phyloP scores from a whole-genome alignment of 108 stramenopile species.

The Discostella pseudostelligera region DNA sequence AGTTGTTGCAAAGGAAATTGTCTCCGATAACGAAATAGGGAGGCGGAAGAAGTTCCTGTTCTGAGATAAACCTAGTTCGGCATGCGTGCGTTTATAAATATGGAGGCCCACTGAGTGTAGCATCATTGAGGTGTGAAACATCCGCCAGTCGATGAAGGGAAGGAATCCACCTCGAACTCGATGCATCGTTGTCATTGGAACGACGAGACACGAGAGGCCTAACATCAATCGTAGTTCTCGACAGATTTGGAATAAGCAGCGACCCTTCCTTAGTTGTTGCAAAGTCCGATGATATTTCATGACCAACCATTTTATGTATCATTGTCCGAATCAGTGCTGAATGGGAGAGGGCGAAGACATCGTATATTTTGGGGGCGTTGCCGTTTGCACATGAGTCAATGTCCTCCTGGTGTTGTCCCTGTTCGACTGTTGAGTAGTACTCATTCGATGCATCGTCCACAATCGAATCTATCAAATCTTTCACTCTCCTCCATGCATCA shows the following conservation, averaged over 20 bases:
- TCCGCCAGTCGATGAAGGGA: slow-evolving; percentile 32
- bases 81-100: slow-evolving; percentile 13
- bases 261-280: slow-evolving; percentile 34
- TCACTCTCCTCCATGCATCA: slow-evolving; percentile 52
- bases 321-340: slow-evolving; percentile 52
- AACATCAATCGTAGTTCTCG: slow-evolving; percentile 40
- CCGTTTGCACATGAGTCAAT: slow-evolving; percentile 7
- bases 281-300: slow-evolving; percentile 30
- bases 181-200: neutral
- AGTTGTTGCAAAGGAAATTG: slow-evolving; percentile 23
- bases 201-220: slow-evolving; percentile 9
- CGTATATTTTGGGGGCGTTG: slow-evolving; percentile 19
- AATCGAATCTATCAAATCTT: slow-evolving; percentile 44
- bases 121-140: slow-evolving; percentile 34
- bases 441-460: slow-evolving; percentile 36
- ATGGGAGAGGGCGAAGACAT: slow-evolving; percentile 60
- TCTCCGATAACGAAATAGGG: slow-evolving; percentile 8
- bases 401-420: neutral
- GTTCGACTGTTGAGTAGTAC: slow-evolving; percentile 12
- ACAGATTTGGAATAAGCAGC: slow-evolving; percentile 41
- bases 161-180: slow-evolving; percentile 15
- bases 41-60: slow-evolving; percentile 5
- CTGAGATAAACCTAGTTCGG: neutral
- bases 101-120: slow-evolving; percentile 1
- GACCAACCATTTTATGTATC: slow-evolving; percentile 43